Conservation (phyloP, 129 eudicot genomes). For the Ambrosia trifida region DNA sequence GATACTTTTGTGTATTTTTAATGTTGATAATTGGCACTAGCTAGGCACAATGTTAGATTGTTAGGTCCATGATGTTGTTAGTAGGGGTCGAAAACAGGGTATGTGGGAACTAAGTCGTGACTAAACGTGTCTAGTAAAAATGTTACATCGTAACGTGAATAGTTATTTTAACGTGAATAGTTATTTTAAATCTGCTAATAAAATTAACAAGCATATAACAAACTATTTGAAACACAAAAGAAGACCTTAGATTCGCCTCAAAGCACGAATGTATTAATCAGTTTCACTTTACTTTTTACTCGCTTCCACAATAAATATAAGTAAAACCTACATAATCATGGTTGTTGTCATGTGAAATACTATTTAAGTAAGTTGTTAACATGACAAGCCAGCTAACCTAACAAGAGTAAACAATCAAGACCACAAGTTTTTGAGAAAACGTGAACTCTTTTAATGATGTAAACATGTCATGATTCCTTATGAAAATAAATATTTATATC, state of each 20-base stretch:
- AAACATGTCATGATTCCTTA: not conserved
- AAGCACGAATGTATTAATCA: not conserved
- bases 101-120: too few species aligned
- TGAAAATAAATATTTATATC: not conserved
- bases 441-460: slow-evolving; percentile 1
- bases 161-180: too few species aligned
- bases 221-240: too few species aligned
- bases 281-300: not conserved
- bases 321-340: not conserved
- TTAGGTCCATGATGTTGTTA: too few species aligned
- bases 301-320: not conserved
- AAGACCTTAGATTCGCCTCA: not conserved
- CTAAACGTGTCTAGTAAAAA: too few species aligned
- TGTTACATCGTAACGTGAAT: too few species aligned
- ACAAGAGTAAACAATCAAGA: not conserved
- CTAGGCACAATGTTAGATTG: too few species aligned
- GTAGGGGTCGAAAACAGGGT: too few species aligned
- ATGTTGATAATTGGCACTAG: too few species aligned
- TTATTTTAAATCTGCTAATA: too few species aligned
- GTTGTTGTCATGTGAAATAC: not conserved
- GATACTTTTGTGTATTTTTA: too few species aligned
- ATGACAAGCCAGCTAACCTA: slow-evolving; percentile 3
- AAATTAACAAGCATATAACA: too few species aligned
- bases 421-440: not conserved
- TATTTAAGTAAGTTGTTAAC: not conserved